These are phyloP conservation scores for Lanmaoa pseudosensibilis DNA, from an alignment of 768 basidiomycete genomes.

Conservation along the genomic window DNA sequence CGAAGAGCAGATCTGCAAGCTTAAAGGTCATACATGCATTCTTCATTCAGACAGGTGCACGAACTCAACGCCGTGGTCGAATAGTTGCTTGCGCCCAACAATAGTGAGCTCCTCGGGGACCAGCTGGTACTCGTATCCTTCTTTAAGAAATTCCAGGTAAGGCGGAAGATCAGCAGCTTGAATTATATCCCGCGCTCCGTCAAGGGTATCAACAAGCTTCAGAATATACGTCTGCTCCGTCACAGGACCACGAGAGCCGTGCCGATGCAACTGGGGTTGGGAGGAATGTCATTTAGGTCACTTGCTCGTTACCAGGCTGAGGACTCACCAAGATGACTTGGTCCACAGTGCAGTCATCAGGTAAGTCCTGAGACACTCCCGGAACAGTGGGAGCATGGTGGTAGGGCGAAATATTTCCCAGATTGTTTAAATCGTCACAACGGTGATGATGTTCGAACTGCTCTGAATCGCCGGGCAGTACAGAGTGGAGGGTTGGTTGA, in stretches of 20 bases:
- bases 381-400: slow-evolving; percentile 29
- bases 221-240: slow-evolving; percentile 30
- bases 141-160: slow-evolving; percentile 37
- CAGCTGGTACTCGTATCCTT: slow-evolving; percentile 35
- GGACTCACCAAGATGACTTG: slow-evolving; percentile 41
- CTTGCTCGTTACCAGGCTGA: not conserved
- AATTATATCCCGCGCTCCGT: slow-evolving; percentile 22
- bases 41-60: not conserved
- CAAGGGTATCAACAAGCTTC: slow-evolving; percentile 34
- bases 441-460: not conserved
- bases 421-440: slow-evolving; percentile 4
- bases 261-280: slow-evolving; percentile 38
- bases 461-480: not conserved
- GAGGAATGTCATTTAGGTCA: not conserved
- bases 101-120: slow-evolving; percentile 38
- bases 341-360: slow-evolving; percentile 42
- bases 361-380: slow-evolving; percentile 31
- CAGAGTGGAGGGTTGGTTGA: too few species aligned
- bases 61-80: slow-evolving; percentile 41
- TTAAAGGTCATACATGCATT: not conserved
- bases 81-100: slow-evolving; percentile 39
- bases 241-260: slow-evolving; percentile 41
- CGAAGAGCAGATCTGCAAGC: slow-evolving; percentile 20
- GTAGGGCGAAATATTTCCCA: slow-evolving; percentile 42
- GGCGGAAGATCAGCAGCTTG: slow-evolving; percentile 32